Evolutionary conservation across 805 yeast genomes (phyloP).

Genomic region (Saturnispora dispora): DNA sequence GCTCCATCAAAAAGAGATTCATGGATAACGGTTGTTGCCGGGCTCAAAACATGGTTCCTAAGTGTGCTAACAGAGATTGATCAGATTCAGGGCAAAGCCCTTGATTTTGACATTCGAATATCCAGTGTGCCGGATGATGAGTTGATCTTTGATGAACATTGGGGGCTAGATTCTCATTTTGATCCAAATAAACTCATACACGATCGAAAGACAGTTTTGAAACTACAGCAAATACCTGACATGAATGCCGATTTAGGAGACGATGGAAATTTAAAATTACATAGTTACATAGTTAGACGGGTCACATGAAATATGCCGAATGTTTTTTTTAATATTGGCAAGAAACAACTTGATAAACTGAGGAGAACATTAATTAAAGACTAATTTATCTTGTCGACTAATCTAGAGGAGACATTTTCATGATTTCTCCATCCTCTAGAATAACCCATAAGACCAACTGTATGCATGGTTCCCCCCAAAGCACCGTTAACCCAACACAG

Average conservation of each 20-base stretch:
- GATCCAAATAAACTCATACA: constrained; percentile 1
- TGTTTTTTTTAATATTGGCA: not conserved
- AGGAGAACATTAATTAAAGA: not conserved
- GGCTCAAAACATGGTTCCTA: constrained; percentile 6
- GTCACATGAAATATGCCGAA: not conserved
- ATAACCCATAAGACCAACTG: constrained; percentile 9
- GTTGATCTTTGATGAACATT: constrained; percentile 4
- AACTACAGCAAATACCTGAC: constrained; percentile 1
- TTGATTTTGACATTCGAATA: constrained; percentile 5
- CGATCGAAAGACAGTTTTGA: not conserved
- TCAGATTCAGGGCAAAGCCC: not conserved
- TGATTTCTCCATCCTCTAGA: constrained; percentile 6
- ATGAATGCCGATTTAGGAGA: constrained; percentile 5
- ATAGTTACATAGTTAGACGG: constrained; percentile 7
- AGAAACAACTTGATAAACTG: not conserved
- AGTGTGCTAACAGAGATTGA: not conserved
- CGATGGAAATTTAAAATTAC: constrained; percentile 10
- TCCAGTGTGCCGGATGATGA: constrained; percentile 8
- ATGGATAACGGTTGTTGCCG: constrained; percentile 1
- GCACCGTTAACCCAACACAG: constrained; percentile 22
- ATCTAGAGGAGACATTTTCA: not conserved
- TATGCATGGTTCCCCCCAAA: constrained; percentile 8
- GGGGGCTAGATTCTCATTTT: constrained; percentile 5
- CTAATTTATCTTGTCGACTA: not conserved
- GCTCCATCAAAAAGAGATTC: constrained; percentile 2